Base-by-base conservation (phyloP, 2,329 filamentous ascomycete species). In the Hypoxylon rubiginosum region DNA sequence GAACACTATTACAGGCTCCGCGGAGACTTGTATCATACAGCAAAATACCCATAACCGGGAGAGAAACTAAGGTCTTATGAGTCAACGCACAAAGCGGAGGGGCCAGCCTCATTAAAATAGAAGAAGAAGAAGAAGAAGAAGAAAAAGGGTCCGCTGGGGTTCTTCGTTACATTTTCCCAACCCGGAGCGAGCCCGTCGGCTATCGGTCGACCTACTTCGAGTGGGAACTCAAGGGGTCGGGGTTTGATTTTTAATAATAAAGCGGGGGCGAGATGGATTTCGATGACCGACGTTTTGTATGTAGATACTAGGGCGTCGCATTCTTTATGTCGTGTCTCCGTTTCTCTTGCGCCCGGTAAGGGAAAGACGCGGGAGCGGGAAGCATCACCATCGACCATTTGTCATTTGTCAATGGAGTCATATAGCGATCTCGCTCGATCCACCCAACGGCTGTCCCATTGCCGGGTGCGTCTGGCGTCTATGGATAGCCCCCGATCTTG, bases 181-280 rank as follows among this genome's bases (percentile, higher is more conserved):
- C 30, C 49, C 21, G 24, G n/a, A n/a, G n/a, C n/a, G 45, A 17
- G 46, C 1, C 60, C 32, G 24, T 60, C 60, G 60, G 59, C 60
- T 67, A 64, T 64, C 51, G 60, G 59, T 5, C n/a, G 39, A n/a
- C 24, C 43, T 49, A 52, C 56, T 32, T 48, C 43, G 28, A 36
- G 50, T 52, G 34, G 46, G 10, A 46, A 51, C 30, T 21, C 21
- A 21, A 53, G 41, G 26, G 15, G 15, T 30, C 7, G 4, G n/a
- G 11, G 13, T 30, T n/a, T n/a, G n/a, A n/a, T 49, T 34, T 32
- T 36, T 51, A 5, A 41, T 17, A 41, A 36, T 61, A 64, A 61
- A 58, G 64, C 61, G 64, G 64, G 61, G 60, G 46, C n/a, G 26
- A 19, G 15, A 43, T 41, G 19, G 21, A 30, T 7, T 26, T 49